These are phyloP conservation scores for Withania somnifera DNA, from an alignment of 305 asterid genomes.

Conservation along the genomic window DNA sequence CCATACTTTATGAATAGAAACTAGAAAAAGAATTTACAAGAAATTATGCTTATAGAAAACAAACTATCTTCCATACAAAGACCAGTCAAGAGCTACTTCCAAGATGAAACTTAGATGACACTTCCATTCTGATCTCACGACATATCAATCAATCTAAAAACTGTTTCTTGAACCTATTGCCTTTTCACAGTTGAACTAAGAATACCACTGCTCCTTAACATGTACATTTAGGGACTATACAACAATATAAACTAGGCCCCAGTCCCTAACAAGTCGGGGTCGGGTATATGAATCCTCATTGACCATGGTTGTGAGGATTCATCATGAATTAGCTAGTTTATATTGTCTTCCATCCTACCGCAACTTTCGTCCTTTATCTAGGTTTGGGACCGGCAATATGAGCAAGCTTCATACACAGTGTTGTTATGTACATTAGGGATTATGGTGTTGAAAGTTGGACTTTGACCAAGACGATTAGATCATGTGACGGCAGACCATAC, in stretches of 20 bases:
- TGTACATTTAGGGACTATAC: background rate
- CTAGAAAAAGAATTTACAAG: background rate
- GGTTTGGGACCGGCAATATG: background rate
- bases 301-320: background rate
- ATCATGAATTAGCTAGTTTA: background rate
- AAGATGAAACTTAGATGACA: background rate
- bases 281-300: background rate
- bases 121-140: background rate
- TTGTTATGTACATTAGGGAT: background rate
- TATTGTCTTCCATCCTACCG: background rate
- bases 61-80: background rate
- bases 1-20: background rate
- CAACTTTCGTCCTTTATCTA: background rate
- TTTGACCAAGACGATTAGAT: background rate
- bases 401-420: background rate
- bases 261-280: background rate
- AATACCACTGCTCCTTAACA: background rate
- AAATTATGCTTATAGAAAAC: background rate
- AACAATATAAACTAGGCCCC: background rate
- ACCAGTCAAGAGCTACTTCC: background rate
- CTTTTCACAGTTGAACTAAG: background rate
- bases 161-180: background rate
- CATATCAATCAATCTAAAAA: background rate
- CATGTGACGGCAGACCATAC: background rate
- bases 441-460: background rate